These are phyloP conservation scores for Solanum chaucha DNA, from an alignment of 257 asterid genomes.

Conservation along the genomic window DNA sequence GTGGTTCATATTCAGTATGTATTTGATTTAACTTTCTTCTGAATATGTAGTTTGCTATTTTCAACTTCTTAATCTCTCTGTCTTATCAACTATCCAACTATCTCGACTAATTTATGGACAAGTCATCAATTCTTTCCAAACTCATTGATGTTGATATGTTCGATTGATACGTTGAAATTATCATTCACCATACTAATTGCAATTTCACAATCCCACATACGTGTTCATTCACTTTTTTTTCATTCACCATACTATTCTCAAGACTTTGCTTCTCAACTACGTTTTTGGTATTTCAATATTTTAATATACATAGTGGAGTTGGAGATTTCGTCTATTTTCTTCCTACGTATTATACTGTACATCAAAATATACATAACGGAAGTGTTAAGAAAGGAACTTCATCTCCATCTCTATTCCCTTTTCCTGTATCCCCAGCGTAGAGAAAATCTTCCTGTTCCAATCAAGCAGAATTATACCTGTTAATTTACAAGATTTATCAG, in stretches of 20 bases:
- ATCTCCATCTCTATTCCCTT: not conserved
- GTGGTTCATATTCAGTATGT: not conserved
- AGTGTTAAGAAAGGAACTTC: not conserved
- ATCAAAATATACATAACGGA: not conserved
- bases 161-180: not conserved
- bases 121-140: not conserved
- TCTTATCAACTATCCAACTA: not conserved
- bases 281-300: not conserved
- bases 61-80: not conserved
- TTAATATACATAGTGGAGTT: not conserved
- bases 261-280: not conserved
- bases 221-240: not conserved
- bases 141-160: not conserved
- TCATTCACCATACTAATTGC: not conserved
- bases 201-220: not conserved
- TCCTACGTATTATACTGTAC: not conserved
- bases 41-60: not conserved
- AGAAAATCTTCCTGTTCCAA: not conserved
- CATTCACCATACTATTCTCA: not conserved
- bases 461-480: not conserved
- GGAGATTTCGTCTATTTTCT: not conserved
- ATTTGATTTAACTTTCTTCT: not conserved
- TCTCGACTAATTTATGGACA: not conserved
- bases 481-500: too few relatives aligned
- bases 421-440: not conserved